phyloP scores from a whole-genome alignment of 2,329 filamentous ascomycete species.

The Fusarium pininemorale region DNA sequence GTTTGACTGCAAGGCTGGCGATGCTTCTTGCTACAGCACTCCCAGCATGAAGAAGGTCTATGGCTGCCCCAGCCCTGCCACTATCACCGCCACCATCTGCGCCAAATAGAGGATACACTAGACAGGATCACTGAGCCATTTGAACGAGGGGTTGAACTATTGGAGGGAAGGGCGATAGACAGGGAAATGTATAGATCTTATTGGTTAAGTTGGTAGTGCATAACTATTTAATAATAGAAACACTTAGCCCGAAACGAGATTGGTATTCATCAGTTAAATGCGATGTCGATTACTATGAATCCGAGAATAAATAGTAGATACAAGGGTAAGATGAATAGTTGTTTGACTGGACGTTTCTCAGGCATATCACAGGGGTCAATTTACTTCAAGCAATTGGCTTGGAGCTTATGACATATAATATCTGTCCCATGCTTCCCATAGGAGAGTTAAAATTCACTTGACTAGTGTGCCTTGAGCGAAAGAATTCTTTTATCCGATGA shows the following conservation, averaged over 20 bases:
- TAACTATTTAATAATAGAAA: background rate
- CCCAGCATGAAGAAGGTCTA: slow-evolving; percentile 50
- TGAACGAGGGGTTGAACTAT: accelerated
- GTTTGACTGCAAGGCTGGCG: slow-evolving; percentile 52
- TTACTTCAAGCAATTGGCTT: no score
- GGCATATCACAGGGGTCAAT: accelerated
- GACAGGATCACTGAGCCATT: background rate
- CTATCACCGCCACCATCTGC: slow-evolving; percentile 47
- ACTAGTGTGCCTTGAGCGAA: accelerated
- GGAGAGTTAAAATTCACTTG: accelerated
- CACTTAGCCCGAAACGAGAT: accelerated
- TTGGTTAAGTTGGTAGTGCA: background rate
- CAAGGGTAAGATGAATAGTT: accelerated
- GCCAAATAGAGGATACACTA: slow-evolving; percentile 17
- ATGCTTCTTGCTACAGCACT: slow-evolving; percentile 54
- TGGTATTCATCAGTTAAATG: accelerated
- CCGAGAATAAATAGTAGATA: background rate
- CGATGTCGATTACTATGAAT: accelerated
- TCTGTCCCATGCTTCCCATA: accelerated
- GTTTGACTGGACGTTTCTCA: accelerated
- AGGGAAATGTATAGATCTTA: background rate
- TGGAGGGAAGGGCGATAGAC: accelerated
- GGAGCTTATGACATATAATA: no score
- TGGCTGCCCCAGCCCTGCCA: slow-evolving; percentile 53
- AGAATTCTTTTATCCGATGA: accelerated